Conservation (phyloP, 192 early-diverging fungal species). For the Gigaspora rosea region DNA sequence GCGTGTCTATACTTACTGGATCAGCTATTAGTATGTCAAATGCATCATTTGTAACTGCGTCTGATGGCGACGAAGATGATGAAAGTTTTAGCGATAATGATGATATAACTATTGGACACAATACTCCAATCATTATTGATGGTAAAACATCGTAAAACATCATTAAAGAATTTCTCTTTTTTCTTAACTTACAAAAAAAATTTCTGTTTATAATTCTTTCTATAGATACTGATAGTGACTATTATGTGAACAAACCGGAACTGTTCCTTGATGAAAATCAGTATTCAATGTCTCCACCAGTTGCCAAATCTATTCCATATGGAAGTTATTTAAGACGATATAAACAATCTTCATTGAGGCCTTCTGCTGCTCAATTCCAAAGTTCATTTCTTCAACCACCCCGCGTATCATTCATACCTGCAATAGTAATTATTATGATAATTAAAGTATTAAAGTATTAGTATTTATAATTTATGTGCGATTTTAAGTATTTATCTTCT, state of each 20-base stretch:
- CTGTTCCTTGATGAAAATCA: not conserved
- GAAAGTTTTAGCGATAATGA: not conserved
- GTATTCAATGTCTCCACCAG: slow-evolving; percentile 18
- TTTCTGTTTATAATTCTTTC: not conserved
- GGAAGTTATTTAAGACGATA: slow-evolving; percentile 58
- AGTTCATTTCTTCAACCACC: slow-evolving; percentile 55
- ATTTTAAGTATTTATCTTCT: not conserved
- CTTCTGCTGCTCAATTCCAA: slow-evolving; percentile 30
- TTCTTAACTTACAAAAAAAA: not conserved
- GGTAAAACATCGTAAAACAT: not conserved
- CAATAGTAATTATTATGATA: slow-evolving; percentile 36
- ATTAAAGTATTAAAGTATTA: not conserved
- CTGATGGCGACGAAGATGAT: not conserved
- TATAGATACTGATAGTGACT: slow-evolving; percentile 11
- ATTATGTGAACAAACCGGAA: not conserved
- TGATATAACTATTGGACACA: not conserved
- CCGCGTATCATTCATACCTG: slow-evolving; percentile 43
- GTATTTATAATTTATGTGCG: not conserved
- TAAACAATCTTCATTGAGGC: slow-evolving; percentile 35
- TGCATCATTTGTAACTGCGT: slow-evolving; percentile 20
- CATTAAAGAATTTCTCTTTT: not conserved
- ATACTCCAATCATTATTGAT: slow-evolving; percentile 9
- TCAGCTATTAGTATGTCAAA: slow-evolving; percentile 29
- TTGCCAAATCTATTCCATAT: slow-evolving; percentile 58
- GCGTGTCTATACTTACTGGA: not conserved